These are phyloP conservation scores for Durio zibethinus DNA, from an alignment of 345 rosid species.

Conservation along the genomic window DNA sequence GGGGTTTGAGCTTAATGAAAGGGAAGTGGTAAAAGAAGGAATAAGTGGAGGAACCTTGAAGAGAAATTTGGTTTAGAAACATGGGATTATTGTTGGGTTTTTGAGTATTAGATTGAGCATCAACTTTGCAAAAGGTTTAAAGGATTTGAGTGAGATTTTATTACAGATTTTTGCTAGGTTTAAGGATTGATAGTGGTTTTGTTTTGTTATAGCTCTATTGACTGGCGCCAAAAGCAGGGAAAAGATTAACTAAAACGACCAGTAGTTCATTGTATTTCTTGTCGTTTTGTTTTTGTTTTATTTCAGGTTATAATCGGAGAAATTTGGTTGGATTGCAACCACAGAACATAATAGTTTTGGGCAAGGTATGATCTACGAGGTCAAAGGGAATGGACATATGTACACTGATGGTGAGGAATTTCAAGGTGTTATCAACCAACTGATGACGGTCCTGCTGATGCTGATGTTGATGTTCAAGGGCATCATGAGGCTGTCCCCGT, in stretches of 20 bases:
- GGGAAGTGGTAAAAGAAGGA: conserved; percentile 29
- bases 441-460: conserved; percentile 37
- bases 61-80: conserved; percentile 30
- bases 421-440: conserved; percentile 49
- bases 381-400: conserved; percentile 39
- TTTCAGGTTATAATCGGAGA: too few relatives aligned
- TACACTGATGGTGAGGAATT: conserved; percentile 28
- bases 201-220: background rate
- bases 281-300: too few relatives aligned
- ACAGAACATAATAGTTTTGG: conserved; percentile 45
- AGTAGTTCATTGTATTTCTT: background rate
- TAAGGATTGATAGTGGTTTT: background rate
- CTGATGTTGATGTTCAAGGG: conserved; percentile 31
- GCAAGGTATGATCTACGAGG: conserved; percentile 31
- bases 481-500: conserved; percentile 15
- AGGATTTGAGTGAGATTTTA: background rate
- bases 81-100: conserved; percentile 21
- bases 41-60: conserved; percentile 30
- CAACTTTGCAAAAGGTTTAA: background rate
- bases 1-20: conserved; percentile 12
- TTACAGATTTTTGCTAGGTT: background rate
- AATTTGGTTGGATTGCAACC: conserved; percentile 33
- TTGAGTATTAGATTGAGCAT: background rate
- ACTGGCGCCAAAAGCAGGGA: conserved; percentile 4
- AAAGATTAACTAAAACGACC: background rate